Evolutionary conservation across 257 asterid species (phyloP).

Genomic region (Sherardia arvensis): DNA sequence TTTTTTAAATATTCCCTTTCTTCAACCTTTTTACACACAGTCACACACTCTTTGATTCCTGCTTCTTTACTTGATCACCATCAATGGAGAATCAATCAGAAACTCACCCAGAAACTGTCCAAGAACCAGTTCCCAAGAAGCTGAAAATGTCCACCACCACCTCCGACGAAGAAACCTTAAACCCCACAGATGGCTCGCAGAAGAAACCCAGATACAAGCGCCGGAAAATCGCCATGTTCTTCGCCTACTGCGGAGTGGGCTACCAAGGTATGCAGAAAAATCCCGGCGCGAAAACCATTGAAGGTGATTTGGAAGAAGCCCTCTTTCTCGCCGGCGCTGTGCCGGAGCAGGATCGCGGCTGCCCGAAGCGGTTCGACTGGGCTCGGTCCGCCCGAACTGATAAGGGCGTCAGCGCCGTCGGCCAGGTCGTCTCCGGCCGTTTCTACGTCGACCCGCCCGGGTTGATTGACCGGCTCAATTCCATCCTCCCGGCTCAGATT

Average conservation of each 20-base stretch:
- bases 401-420: constrained; percentile 97
- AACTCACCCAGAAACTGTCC: constrained; percentile 8
- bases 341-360: constrained; percentile 70
- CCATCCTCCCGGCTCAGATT: constrained; percentile 56
- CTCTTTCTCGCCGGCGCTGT: constrained; percentile 67
- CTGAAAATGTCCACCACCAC: constrained; percentile 70
- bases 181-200: constrained; percentile 13
- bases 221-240: constrained; percentile 80
- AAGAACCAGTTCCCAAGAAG: constrained; percentile 37
- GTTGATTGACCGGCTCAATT: constrained; percentile 62
- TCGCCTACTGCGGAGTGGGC: constrained; percentile 92
- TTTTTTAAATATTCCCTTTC: not conserved
- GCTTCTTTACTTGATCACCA: not conserved
- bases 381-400: constrained; percentile 92
- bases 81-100: constrained; percentile 24
- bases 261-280: constrained; percentile 98
- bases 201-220: constrained; percentile 63
- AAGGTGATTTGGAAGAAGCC: constrained; percentile 95
- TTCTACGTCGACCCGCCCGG: constrained; percentile 88
- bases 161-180: constrained; percentile 37
- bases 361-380: constrained; percentile 57
- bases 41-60: not conserved
- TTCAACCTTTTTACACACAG: not conserved
- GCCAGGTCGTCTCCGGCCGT: constrained; percentile 91
- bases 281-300: constrained; percentile 97